phyloP scores from a whole-genome alignment of 768 basidiomycete species.

The Sporobolomyces pararoseus region DNA sequence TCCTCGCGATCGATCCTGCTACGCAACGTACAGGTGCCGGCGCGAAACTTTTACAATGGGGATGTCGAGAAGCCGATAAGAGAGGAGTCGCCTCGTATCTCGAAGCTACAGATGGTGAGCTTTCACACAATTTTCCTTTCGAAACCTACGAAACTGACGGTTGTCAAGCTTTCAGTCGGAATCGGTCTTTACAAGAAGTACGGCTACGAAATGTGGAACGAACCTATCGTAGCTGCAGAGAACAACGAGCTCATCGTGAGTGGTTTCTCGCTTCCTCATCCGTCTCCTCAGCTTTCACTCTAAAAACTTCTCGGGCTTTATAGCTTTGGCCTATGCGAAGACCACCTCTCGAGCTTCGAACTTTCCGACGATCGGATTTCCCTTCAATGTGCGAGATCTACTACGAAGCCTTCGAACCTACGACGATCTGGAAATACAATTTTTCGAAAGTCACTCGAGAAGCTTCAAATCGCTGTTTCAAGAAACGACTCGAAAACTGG shows the following conservation, averaged over 20 bases:
- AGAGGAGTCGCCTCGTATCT: not conserved
- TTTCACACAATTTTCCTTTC: no score
- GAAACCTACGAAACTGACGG: no score
- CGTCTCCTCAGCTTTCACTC: no score
- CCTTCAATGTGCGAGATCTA: constrained; percentile 3
- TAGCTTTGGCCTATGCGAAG: constrained; percentile 11
- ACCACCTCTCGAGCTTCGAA: constrained; percentile 7
- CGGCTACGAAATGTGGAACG: not conserved
- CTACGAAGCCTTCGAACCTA: constrained; percentile 6
- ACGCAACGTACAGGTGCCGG: constrained; percentile 8
- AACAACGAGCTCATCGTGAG: not conserved
- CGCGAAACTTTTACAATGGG: not conserved
- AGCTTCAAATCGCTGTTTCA: not conserved
- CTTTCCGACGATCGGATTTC: constrained; percentile 16
- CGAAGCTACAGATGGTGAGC: not conserved
- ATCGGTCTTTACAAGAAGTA: constrained; percentile 1
- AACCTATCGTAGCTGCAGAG: constrained; percentile 2
- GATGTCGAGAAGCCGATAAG: not conserved
- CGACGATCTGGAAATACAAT: constrained; percentile 16
- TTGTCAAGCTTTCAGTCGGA: not conserved
- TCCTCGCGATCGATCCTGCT: constrained; percentile 5
- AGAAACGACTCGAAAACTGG: constrained; percentile 4
- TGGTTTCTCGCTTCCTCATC: not conserved
- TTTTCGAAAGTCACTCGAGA: not conserved
- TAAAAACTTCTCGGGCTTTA: not conserved